phyloP scores from a whole-genome alignment of 1,139 yeast genomes.

The Kodamaea suecica region DNA sequence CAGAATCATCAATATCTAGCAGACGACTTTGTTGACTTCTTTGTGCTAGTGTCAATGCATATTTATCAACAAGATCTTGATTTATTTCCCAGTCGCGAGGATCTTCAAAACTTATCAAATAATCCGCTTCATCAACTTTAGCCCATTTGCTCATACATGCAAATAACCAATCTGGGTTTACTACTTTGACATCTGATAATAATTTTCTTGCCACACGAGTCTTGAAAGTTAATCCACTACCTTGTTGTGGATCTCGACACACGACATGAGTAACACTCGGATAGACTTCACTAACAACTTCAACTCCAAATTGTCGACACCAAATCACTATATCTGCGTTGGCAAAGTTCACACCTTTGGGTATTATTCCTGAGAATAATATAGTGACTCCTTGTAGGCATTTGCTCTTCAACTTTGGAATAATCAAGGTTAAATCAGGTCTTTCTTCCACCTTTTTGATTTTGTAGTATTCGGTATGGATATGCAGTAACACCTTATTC shows the following conservation, averaged over 20 bases:
- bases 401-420: conserved; percentile 66
- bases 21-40: conserved; percentile 26
- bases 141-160: conserved; percentile 81
- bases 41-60: conserved; percentile 18
- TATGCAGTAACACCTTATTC: conserved; percentile 57
- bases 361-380: conserved; percentile 83
- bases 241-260: conserved; percentile 54
- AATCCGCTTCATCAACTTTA: conserved; percentile 62
- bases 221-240: conserved; percentile 54
- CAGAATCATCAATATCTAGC: conserved; percentile 2
- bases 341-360: conserved; percentile 68
- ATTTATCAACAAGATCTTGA: conserved; percentile 43
- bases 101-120: conserved; percentile 47
- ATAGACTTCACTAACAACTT: conserved; percentile 69
- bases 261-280: conserved; percentile 86
- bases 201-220: conserved; percentile 70
- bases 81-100: conserved; percentile 42
- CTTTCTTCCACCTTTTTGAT: conserved; percentile 27
- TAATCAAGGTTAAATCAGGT: conserved; percentile 64
- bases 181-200: conserved; percentile 68
- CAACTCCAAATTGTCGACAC: conserved; percentile 91
- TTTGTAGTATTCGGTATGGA: conserved; percentile 67
- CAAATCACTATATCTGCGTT: conserved; percentile 84
- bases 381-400: conserved; percentile 71
- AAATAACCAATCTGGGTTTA: conserved; percentile 92